Evolutionary conservation across 2,329 filamentous ascomycete species (phyloP).

Genomic region (Venturiaceae sp.): DNA sequence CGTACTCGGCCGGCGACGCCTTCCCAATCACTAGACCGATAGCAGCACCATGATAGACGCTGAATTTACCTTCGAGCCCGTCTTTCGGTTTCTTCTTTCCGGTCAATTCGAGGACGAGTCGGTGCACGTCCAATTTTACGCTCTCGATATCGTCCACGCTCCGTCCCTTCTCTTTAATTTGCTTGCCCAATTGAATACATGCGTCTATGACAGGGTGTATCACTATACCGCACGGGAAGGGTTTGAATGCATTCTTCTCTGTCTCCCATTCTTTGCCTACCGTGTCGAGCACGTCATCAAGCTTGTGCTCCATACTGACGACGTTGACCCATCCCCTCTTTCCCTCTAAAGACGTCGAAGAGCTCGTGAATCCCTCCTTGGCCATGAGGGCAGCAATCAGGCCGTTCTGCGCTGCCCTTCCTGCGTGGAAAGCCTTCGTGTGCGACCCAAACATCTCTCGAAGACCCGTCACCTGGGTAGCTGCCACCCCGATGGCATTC

Average conservation of each 20-base stretch:
- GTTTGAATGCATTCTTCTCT: slow-evolving; percentile 45
- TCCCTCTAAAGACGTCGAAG: slow-evolving; percentile 38
- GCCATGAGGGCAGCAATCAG: slow-evolving; percentile 38
- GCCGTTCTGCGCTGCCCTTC: slow-evolving; percentile 43
- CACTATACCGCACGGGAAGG: slow-evolving; percentile 47
- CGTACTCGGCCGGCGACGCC: slow-evolving; percentile 42
- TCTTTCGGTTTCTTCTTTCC: slow-evolving; percentile 39
- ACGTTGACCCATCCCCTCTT: slow-evolving; percentile 45
- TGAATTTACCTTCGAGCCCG: slow-evolving; percentile 45
- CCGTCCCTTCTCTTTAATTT: slow-evolving; percentile 23
- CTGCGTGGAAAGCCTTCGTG: slow-evolving; percentile 46
- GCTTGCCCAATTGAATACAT: slow-evolving; percentile 35
- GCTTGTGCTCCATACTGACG: slow-evolving; percentile 32
- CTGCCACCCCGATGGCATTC: slow-evolving; percentile 43
- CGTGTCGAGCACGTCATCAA: slow-evolving; percentile 27
- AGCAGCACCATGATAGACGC: slow-evolving; percentile 44
- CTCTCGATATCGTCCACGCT: slow-evolving; percentile 33
- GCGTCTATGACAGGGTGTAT: slow-evolving; percentile 47
- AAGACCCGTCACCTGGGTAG: slow-evolving; percentile 43
- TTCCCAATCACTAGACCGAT: slow-evolving; percentile 41
- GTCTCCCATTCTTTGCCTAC: slow-evolving; percentile 39
- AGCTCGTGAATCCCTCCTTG: slow-evolving; percentile 39
- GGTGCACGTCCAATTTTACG: slow-evolving; percentile 38
- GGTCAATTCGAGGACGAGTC: slow-evolving; percentile 43
- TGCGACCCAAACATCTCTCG: slow-evolving; percentile 47